Conservation (phyloP, 306 rosid species). For the Hippophae rhamnoides region DNA sequence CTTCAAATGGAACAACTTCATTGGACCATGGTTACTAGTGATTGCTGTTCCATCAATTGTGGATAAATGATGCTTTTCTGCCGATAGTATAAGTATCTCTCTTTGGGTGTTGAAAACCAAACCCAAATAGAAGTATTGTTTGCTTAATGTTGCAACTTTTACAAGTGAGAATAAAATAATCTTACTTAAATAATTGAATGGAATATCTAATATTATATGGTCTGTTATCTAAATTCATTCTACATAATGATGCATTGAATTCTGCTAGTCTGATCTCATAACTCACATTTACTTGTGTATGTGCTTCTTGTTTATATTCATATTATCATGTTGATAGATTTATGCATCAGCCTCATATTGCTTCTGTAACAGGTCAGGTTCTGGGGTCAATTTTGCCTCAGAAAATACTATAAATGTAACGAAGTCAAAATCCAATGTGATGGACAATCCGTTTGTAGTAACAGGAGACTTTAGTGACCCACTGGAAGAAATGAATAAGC, state of each 20-base stretch:
- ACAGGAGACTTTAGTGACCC: constrained; percentile 52
- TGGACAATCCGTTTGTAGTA: constrained; percentile 61
- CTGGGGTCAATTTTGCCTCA: constrained; percentile 51
- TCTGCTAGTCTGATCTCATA: background rate
- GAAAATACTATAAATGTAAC: constrained; percentile 38
- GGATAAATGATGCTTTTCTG: too few relatives aligned
- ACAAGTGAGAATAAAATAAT: background rate
- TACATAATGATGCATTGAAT: background rate
- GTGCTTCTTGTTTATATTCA: background rate
- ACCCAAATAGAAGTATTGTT: background rate
- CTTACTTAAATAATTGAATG: background rate
- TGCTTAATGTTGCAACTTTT: background rate
- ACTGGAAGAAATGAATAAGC: constrained; percentile 62
- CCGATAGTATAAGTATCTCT: too few relatives aligned
- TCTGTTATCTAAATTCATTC: background rate
- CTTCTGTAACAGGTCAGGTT: constrained; percentile 50
- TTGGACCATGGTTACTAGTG: too few relatives aligned
- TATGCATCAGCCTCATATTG: constrained; percentile 11
- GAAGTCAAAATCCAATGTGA: constrained; percentile 43
- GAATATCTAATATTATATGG: background rate
- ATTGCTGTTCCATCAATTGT: too few relatives aligned
- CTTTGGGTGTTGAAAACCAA: too few relatives aligned
- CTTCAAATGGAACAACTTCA: too few relatives aligned
- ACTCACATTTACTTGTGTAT: background rate
- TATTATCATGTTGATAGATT: background rate